Evolutionary conservation across 2,329 filamentous ascomycete species (phyloP).

Genomic region (Colletotrichum abscissum): DNA sequence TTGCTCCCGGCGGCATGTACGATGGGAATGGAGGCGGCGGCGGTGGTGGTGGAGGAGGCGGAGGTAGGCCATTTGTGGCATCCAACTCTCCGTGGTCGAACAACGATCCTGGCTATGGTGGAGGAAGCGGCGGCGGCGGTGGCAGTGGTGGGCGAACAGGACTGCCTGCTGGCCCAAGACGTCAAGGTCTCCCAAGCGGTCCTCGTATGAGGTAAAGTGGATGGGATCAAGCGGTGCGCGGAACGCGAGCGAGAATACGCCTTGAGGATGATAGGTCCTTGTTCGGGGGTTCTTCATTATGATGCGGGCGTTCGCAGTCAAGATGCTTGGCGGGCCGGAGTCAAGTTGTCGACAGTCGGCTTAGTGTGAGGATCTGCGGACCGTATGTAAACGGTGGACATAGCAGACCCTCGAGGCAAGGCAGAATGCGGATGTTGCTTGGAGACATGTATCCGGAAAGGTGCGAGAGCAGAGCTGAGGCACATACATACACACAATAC

Average conservation of each 20-base stretch:
- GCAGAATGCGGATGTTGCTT: constrained; percentile 19
- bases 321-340: neutral
- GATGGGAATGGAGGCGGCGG: constrained; percentile 49
- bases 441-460: constrained; percentile 2
- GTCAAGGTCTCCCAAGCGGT: constrained; percentile 43
- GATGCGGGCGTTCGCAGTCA: neutral
- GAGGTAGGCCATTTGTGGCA: constrained; percentile 54
- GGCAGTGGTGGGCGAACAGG: constrained; percentile 54
- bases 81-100: constrained; percentile 61
- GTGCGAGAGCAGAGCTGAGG: constrained; percentile 25
- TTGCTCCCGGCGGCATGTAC: constrained; percentile 58
- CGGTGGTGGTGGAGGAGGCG: constrained; percentile 43
- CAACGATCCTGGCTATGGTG: constrained; percentile 49
- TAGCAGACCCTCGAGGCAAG: neutral
- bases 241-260: neutral
- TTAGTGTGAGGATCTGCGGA: neutral
- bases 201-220: constrained; percentile 53
- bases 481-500: constrained; percentile 23
- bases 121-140: constrained; percentile 41
- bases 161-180: constrained; percentile 58
- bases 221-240: neutral
- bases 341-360: neutral
- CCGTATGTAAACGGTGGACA: neutral
- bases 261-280: neutral
- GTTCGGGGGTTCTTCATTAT: neutral